Base-by-base conservation (phyloP, 352 stramenopile genomes). In the Phytophthora pini region DNA sequence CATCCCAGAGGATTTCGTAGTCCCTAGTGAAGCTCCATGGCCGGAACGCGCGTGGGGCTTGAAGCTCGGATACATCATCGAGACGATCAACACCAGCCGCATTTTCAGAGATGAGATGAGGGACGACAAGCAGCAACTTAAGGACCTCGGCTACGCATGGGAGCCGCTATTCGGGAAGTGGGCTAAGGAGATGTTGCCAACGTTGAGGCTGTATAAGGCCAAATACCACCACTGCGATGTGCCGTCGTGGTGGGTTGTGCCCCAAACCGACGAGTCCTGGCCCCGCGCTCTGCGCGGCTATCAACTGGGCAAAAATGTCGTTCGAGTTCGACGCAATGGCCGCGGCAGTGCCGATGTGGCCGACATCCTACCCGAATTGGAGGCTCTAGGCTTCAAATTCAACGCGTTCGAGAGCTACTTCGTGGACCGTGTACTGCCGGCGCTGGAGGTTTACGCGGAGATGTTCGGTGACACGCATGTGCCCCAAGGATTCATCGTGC, bases 201-300 rank as follows among this genome's bases (percentile, higher is more conserved):
- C 90, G 2, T 75, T 98, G 36, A 39, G 83, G 31, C 61, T 66
- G 2, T 98, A 97, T 75, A 90, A 94, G 34, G 65, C 85, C 39
- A 63, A 95, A 31, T 87, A 93, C 59, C 84, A 83, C 17, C 88
- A 98, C 72, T 88, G 97, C 45, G 80, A 97, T 53, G 90, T 98
- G 10, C 89, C 92, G n/a, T 62, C 53, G 44, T 76, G 68, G 76
- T 83, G 91, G 50, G 70, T 94, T 29, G 87, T 78, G 40, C 66
- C 73, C 3, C 43, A 46, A 4, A 64, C 29, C 39, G 77, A 85
- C 24, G 48, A 69, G 7, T 74, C 79, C 8, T 98, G 89, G 89
- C 88, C 90, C 20, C 76, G 89, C 47, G 67, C 83, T 15, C 68
- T 84, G 4, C 87, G 87, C 64, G 89, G 92, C 0, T 89, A 97